A percentile compares a stretch with the other conserved stretches of the same genome.
phyloP scores from a whole-genome alignment of 495 filamentous ascomycete genomes.

The Penicillium bovifimosum region DNA sequence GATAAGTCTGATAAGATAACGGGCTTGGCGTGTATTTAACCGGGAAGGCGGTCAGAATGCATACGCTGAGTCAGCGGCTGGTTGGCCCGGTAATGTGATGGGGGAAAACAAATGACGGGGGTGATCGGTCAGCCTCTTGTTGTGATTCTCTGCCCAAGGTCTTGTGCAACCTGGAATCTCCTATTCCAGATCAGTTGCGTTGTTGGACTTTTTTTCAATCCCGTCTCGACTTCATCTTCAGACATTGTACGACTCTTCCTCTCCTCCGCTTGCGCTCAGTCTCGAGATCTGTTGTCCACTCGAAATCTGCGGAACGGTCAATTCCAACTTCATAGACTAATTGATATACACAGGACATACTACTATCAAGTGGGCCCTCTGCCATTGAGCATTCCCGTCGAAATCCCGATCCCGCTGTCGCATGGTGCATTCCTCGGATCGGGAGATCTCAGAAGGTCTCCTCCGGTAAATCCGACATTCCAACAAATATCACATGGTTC shows the following conservation, averaged over 20 bases:
- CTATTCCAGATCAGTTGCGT: slow-evolving; percentile 5
- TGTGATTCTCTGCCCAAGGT: slow-evolving; percentile 13
- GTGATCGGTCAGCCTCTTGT: slow-evolving; percentile 20
- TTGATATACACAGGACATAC: too few relatives aligned
- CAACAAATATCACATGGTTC: slow-evolving; percentile 18
- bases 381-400: slow-evolving; percentile 12
- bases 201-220: slow-evolving; percentile 12
- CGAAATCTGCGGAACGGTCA: slow-evolving; percentile 1
- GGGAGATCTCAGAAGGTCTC: slow-evolving; percentile 47
- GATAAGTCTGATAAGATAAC: slow-evolving; percentile 17
- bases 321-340: background rate
- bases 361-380: background rate
- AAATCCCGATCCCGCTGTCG: slow-evolving; percentile 17
- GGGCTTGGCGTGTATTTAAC: background rate
- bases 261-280: slow-evolving; percentile 3
- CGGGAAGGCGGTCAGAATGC: slow-evolving; percentile 21
- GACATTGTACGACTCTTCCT: slow-evolving; percentile 11
- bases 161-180: slow-evolving; percentile 7
- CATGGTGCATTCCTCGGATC: slow-evolving; percentile 47
- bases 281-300: slow-evolving; percentile 6
- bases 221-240: background rate
- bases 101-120: slow-evolving; percentile 36
- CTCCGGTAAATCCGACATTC: slow-evolving; percentile 35
- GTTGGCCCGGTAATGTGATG: slow-evolving; percentile 43
- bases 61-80: slow-evolving; percentile 24